These are phyloP conservation scores for Thelonectria blattea DNA, from an alignment of 2,329 filamentous ascomycete genomes.

Conservation along the genomic window DNA sequence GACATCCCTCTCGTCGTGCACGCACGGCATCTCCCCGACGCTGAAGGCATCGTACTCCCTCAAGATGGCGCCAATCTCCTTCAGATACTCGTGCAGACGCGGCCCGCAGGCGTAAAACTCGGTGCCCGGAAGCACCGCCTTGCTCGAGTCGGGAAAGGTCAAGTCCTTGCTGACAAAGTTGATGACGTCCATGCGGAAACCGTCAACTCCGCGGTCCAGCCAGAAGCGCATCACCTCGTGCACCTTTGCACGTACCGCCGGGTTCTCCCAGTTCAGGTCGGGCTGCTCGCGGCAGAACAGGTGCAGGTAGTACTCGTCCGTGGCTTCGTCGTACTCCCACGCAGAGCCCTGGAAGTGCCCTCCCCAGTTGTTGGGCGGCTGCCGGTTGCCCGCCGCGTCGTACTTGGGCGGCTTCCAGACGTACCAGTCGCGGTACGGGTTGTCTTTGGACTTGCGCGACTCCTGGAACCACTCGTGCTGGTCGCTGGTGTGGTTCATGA, in stretches of 20 bases:
- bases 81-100: constrained; percentile 53
- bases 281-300: constrained; percentile 75
- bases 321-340: constrained; percentile 57
- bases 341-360: constrained; percentile 50
- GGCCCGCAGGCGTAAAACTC: constrained; percentile 62
- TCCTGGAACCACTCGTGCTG: constrained; percentile 66
- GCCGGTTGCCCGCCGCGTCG: constrained; percentile 60
- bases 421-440: constrained; percentile 65
- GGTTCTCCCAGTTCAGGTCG: constrained; percentile 80
- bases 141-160: constrained; percentile 56
- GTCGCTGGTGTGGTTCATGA: constrained; percentile 72
- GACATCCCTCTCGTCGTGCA: constrained; percentile 49
- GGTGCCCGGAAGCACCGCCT: constrained; percentile 40
- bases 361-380: constrained; percentile 67
- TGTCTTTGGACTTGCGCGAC: constrained; percentile 59
- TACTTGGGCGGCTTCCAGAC: constrained; percentile 68
- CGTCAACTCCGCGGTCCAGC: constrained; percentile 71
- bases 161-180: constrained; percentile 70
- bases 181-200: constrained; percentile 72
- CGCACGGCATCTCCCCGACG: constrained; percentile 58
- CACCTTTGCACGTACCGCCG: constrained; percentile 67
- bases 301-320: constrained; percentile 65
- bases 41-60: constrained; percentile 56
- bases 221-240: constrained; percentile 76
- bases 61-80: constrained; percentile 52